phyloP scores from a whole-genome alignment of 768 basidiomycete genomes.

The Tylopilus cervinicoccineus region DNA sequence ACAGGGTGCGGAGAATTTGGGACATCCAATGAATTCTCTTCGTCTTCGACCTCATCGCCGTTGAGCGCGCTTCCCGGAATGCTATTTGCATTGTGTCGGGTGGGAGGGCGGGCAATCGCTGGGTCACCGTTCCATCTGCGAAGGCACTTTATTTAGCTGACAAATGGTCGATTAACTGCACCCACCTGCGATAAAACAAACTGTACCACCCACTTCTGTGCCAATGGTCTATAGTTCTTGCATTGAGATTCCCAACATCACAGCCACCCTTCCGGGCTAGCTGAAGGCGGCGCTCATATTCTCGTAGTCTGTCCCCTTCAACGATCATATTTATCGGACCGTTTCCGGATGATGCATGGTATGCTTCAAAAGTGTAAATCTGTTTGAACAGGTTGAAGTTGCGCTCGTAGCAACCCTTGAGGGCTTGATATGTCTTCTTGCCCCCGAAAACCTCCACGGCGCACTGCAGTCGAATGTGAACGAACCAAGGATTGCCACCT shows the following conservation, averaged over 20 bases:
- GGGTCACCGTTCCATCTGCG: conserved; percentile 66
- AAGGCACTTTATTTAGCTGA: conserved; percentile 5
- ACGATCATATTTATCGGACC: conserved; percentile 39
- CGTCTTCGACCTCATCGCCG: conserved; percentile 50
- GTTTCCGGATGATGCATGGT: conserved; percentile 31
- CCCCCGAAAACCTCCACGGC: conserved; percentile 65
- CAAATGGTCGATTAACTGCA: neutral
- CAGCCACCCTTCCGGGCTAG: conserved; percentile 60
- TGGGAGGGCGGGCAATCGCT: conserved; percentile 48
- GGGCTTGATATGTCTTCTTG: conserved; percentile 79
- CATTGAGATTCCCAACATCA: conserved; percentile 70
- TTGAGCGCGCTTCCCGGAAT: conserved; percentile 30
- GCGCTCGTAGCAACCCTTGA: conserved; percentile 83
- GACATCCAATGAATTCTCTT: conserved; percentile 45
- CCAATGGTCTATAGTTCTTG: conserved; percentile 77
- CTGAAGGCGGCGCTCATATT: conserved; percentile 70
- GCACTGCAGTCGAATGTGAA: conserved; percentile 43
- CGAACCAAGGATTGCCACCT: neutral
- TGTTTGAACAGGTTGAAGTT: conserved; percentile 85
- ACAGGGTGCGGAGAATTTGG: conserved; percentile 29
- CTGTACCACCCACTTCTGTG: conserved; percentile 74
- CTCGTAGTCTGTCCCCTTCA: conserved; percentile 63
- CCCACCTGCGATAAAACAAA: conserved; percentile 64
- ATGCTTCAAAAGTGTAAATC: conserved; percentile 68
- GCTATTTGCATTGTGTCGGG: conserved; percentile 33